Conservation (phyloP, 441 rosid species). For the Hura crepitans region DNA sequence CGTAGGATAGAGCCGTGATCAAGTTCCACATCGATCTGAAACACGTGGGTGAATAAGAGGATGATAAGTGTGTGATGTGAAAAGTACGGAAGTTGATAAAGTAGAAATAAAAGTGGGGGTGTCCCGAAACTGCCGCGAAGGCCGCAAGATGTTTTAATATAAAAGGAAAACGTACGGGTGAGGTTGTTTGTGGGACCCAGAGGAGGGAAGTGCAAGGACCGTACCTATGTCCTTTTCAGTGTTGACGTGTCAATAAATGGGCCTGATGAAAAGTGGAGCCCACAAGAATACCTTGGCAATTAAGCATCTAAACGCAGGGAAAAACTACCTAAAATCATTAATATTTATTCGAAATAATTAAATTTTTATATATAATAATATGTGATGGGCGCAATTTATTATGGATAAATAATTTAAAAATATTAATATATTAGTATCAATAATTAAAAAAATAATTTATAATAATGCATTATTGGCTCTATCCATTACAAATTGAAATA, state of each 20-base stretch:
- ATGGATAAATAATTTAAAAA: too few species aligned
- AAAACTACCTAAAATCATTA: too few species aligned
- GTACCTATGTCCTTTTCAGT: conserved; percentile 41
- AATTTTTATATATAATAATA: too few species aligned
- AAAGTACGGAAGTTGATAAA: background rate
- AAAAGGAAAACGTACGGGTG: conserved; percentile 23
- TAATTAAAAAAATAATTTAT: too few species aligned
- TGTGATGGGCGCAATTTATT: too few species aligned
- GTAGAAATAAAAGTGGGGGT: background rate
- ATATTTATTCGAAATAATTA: too few species aligned
- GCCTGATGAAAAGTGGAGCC: background rate
- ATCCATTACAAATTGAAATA: too few species aligned
- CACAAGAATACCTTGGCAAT: background rate
- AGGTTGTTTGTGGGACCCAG: conserved; percentile 33
- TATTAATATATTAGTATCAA: too few species aligned
- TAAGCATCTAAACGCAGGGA: too few species aligned
- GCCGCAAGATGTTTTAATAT: background rate
- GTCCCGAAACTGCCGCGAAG: conserved; percentile 12
- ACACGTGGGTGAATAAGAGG: conserved; percentile 14
- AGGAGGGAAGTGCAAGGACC: conserved; percentile 29
- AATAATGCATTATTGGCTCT: too few species aligned
- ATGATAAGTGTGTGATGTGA: background rate
- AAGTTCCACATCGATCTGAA: background rate
- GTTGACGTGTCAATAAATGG: background rate
- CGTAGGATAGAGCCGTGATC: background rate